Conservation (phyloP, 331 rosid genomes). For the Saraca asoca region DNA sequence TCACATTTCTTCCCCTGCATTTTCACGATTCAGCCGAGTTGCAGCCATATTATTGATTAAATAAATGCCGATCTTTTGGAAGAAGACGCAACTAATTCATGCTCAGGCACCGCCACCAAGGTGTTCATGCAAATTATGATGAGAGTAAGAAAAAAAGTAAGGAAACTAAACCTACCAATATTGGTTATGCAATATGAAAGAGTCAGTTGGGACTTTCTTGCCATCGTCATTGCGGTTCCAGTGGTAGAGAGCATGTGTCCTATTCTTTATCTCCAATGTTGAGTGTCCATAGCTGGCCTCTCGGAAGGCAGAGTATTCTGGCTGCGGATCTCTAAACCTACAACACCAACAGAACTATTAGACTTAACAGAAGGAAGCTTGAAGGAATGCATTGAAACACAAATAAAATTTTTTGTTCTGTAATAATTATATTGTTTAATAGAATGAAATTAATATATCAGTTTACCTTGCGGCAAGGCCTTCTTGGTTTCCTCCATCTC, state of each 20-base stretch:
- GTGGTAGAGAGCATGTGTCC: slow-evolving; percentile 89
- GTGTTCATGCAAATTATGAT: slow-evolving; percentile 8
- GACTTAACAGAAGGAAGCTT: slow-evolving; percentile 3
- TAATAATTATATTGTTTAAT: neutral
- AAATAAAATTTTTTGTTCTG: neutral
- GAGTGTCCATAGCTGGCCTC: slow-evolving; percentile 97
- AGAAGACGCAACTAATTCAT: slow-evolving; percentile 1
- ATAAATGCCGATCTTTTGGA: neutral
- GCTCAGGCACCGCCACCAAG: neutral
- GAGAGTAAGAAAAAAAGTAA: neutral
- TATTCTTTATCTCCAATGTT: slow-evolving; percentile 74
- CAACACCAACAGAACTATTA: slow-evolving; percentile 7
- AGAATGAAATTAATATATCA: neutral
- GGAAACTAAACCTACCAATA: slow-evolving; percentile 64
- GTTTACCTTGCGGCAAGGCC: slow-evolving; percentile 85
- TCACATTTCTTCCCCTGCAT: slow-evolving; percentile 64
- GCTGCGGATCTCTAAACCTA: slow-evolving; percentile 88
- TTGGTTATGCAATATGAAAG: slow-evolving; percentile 75
- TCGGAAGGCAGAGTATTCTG: slow-evolving; percentile 89
- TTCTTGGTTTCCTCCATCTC: slow-evolving; percentile 99
- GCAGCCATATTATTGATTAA: neutral
- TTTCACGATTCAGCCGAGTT: slow-evolving; percentile 24
- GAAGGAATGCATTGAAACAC: slow-evolving; percentile 23
- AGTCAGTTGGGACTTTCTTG: slow-evolving; percentile 67
- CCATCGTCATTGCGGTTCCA: slow-evolving; percentile 99